These are phyloP conservation scores for Fraxinus americana DNA, from an alignment of 257 asterid genomes.

Conservation along the genomic window DNA sequence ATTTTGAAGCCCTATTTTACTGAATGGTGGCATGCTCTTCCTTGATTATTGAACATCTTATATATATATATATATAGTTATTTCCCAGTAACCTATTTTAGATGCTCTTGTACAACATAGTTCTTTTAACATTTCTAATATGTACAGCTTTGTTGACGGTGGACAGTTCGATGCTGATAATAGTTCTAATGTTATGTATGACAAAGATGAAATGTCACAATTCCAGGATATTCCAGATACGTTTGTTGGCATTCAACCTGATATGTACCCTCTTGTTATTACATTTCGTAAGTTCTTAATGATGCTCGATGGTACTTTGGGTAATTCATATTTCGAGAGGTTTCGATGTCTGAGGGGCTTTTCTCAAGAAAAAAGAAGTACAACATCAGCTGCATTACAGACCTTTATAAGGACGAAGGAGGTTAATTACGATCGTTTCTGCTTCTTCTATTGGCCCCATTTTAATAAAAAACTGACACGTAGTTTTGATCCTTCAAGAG, in stretches of 20 bases:
- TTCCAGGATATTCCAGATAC: constrained; percentile 62
- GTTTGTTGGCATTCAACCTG: constrained; percentile 41
- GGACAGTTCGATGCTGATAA: constrained; percentile 25
- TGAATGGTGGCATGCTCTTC: too few relatives aligned
- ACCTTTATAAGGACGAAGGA: constrained; percentile 54
- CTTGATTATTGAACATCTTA: too few relatives aligned
- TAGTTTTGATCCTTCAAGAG: constrained; percentile 54
- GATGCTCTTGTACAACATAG: too few relatives aligned
- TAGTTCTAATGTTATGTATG: constrained; percentile 42
- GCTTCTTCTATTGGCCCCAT: constrained; percentile 59
- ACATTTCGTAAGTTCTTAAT: constrained; percentile 69
- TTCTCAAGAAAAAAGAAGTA: constrained; percentile 26
- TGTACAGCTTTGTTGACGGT: constrained; percentile 43
- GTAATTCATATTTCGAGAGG: constrained; percentile 57
- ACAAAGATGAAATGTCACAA: constrained; percentile 46
- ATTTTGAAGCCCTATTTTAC: too few relatives aligned
- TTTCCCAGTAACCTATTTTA: too few relatives aligned
- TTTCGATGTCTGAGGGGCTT: constrained; percentile 33
- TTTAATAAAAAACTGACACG: constrained; percentile 44
- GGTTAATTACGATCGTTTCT: constrained; percentile 57
- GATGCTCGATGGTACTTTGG: constrained; percentile 74
- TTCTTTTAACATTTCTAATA: neutral
- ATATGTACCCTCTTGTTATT: constrained; percentile 61
- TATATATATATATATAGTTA: too few relatives aligned
- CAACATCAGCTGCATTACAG: constrained; percentile 46